Evolutionary conservation across 2,329 filamentous ascomycete species (phyloP).

Genomic region (Epichloe hybrida): DNA sequence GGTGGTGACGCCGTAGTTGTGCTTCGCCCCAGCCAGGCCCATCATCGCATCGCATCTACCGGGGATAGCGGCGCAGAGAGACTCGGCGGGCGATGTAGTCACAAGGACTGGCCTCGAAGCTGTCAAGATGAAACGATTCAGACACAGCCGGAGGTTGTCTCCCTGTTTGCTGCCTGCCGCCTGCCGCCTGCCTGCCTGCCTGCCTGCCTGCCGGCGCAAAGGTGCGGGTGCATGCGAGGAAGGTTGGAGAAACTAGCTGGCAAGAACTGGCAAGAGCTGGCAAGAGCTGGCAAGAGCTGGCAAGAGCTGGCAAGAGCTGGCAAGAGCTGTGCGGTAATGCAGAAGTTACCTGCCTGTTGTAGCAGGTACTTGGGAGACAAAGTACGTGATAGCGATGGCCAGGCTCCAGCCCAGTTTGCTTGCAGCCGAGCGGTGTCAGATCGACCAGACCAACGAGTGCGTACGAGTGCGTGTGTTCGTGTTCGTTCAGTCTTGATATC

Average conservation of each 20-base stretch:
- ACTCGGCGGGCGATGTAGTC: background rate
- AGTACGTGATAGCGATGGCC: too few relatives aligned
- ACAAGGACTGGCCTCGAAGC: background rate
- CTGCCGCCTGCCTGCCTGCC: background rate
- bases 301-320: too few relatives aligned
- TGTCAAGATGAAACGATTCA: background rate
- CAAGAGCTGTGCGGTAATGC: too few relatives aligned
- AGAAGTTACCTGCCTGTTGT: too few relatives aligned
- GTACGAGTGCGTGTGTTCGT: too few relatives aligned
- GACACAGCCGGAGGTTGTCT: too few relatives aligned
- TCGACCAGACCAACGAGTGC: background rate
- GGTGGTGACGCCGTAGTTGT: background rate
- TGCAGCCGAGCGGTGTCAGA: background rate
- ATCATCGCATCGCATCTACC: background rate
- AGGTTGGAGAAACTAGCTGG: background rate
- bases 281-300: too few relatives aligned
- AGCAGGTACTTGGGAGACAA: too few relatives aligned
- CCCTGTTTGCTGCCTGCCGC: background rate
- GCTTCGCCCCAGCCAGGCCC: constrained; percentile 4
- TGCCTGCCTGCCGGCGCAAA: background rate
- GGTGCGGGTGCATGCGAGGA: background rate
- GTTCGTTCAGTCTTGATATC: too few relatives aligned
- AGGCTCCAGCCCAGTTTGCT: too few relatives aligned
- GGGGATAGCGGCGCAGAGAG: background rate
- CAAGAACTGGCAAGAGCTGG: background rate